Evolutionary conservation across 2,329 filamentous ascomycete species (phyloP).

Genomic region (Colletotrichum tabaci): DNA sequence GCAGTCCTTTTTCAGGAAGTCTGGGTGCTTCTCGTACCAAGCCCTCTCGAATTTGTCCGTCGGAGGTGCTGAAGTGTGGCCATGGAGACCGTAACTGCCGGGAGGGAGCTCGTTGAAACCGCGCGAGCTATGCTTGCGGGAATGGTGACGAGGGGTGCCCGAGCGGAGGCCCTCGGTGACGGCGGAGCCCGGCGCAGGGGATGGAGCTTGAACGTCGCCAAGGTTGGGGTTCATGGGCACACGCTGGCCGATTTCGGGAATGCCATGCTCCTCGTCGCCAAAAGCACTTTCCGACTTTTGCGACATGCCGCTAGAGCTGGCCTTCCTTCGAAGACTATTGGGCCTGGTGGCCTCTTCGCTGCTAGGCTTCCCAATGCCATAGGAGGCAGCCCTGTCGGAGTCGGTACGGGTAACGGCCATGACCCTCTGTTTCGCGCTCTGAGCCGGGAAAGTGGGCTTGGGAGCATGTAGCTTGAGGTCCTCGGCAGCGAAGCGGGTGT

Average conservation of each 20-base stretch:
- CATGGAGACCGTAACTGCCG: conserved; percentile 93
- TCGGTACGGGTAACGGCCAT: conserved; percentile 90
- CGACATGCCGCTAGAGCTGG: conserved; percentile 69
- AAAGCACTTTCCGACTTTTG: conserved; percentile 53
- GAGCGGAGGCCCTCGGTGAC: conserved; percentile 52
- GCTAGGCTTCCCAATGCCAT: conserved; percentile 81
- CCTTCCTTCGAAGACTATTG: conserved; percentile 68
- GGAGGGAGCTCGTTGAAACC: conserved; percentile 80
- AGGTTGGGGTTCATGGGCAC: conserved; percentile 95
- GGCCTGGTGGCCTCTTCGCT: conserved; percentile 63
- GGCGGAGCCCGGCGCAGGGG: conserved; percentile 74
- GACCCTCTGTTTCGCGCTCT: conserved; percentile 87
- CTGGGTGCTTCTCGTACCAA: conserved; percentile 94
- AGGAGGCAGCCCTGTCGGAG: conserved; percentile 87
- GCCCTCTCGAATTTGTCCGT: conserved; percentile 90
- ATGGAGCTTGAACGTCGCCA: conserved; percentile 96
- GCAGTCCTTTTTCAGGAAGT: conserved; percentile 82
- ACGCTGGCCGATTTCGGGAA: conserved; percentile 91
- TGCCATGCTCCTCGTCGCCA: conserved; percentile 83
- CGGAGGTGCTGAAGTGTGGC: conserved; percentile 75
- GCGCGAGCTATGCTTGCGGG: conserved; percentile 80
- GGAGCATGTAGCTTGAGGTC: conserved; percentile 92
- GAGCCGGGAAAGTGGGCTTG: conserved; percentile 85
- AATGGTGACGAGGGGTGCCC: conserved; percentile 68
- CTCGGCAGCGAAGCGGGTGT: conserved; percentile 83